Base-by-base conservation (phyloP, 164 flowering plant genomes). In the Tinospora cordifolia region DNA sequence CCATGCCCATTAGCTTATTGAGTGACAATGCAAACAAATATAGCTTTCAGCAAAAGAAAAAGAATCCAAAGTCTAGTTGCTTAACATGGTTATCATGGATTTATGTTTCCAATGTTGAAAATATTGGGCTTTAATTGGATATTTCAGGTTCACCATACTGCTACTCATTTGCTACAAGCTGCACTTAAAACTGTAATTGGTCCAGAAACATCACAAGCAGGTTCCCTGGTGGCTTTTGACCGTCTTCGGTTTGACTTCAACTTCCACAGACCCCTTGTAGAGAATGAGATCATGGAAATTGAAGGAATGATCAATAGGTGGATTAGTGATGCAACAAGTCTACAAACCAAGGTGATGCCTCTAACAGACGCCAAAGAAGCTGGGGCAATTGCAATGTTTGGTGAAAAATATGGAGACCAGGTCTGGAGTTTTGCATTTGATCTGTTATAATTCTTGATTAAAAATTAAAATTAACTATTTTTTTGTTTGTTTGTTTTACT, bases 361-460 rank as follows among this genome's bases (percentile, higher is more conserved):
- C 79, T 93, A 65, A 62, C 71, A 67, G 97, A 90, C 60, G 98
- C 98, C 39, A 93, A 90, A 80, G 74, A 71, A 41, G 96, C 95
- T 69, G 97, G 98, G 41, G 98, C 98, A 62, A 88, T 93, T 77
- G 96, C 97, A 47, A 93, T 93, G 98, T 93, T 93, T 78, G 97
- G 97, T 67, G 98, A 93, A 82, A 93, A 90, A 82, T 93, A 93
- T 72, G 94, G 90, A 70, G 98, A 91, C 63, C 78, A 90, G 97
- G 98, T 91, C 47, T 19, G 74, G 9, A 17, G 58, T 51, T 51
- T 21, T 51, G 21, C 58, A 51, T 51, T 51, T 46, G 51, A 10
- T 46, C 51, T 51, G 14, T 13, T 10, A 51, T 19, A 10, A 4
- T 51, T 51, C 19, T 51, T 51, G 4, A 51, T 51, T 51, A n/a